Conservation (phyloP, 2,329 filamentous ascomycete species). For the Clonostachys solani region DNA sequence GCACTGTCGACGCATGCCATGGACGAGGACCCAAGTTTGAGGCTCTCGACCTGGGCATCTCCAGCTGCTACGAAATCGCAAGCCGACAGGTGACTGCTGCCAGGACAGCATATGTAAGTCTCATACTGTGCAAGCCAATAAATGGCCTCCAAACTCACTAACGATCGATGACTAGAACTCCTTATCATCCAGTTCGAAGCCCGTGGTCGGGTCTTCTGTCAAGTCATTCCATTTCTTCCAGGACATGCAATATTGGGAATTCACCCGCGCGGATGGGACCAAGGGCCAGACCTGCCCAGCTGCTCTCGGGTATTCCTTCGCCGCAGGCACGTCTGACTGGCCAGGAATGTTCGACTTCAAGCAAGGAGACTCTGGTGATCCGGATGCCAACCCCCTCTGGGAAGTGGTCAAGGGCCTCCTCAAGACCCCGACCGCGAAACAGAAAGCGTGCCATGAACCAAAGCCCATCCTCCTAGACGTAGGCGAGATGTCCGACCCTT, state of each 20-base stretch:
- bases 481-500: constrained; percentile 73
- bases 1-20: constrained; percentile 67
- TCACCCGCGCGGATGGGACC: constrained; percentile 69
- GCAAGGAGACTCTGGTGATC: constrained; percentile 73
- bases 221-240: constrained; percentile 83
- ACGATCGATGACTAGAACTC: constrained; percentile 39
- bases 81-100: constrained; percentile 65
- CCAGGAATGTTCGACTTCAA: constrained; percentile 92
- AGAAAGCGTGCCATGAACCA: constrained; percentile 70
- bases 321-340: constrained; percentile 87
- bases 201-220: constrained; percentile 61
- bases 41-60: constrained; percentile 64
- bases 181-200: constrained; percentile 37
- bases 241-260: constrained; percentile 73
- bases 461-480: constrained; percentile 89
- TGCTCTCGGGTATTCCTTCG: constrained; percentile 87
- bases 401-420: constrained; percentile 67
- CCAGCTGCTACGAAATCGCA: constrained; percentile 74
- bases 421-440: constrained; percentile 64
- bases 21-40: constrained; percentile 68
- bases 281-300: constrained; percentile 75
- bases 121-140: neutral
- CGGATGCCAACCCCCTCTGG: constrained; percentile 73
- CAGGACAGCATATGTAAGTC: constrained; percentile 31
- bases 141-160: no score